Conservation (phyloP, 108 stramenopile genomes). For the Bacterosira constricta region DNA sequence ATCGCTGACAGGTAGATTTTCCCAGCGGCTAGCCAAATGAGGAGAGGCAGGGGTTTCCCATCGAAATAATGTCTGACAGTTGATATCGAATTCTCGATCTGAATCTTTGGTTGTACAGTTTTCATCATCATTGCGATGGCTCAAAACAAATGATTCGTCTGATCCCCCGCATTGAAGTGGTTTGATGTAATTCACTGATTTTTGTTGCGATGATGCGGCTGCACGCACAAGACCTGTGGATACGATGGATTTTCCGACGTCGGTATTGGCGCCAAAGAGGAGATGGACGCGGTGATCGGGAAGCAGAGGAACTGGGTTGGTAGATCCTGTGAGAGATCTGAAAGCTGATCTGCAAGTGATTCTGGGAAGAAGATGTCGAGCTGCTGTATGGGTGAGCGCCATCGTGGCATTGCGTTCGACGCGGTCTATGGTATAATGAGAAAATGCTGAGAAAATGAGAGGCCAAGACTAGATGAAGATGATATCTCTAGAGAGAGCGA, state of each 20-base stretch:
- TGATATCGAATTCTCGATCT: neutral
- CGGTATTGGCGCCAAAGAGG: conserved; percentile 97
- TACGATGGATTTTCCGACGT: conserved; percentile 95
- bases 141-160: conserved; percentile 70
- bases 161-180: conserved; percentile 93
- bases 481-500: no score
- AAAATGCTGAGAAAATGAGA: no score
- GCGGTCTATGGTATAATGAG: no score
- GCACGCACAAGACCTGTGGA: conserved; percentile 83
- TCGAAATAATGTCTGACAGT: conserved; percentile 71
- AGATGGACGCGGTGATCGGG: conserved; percentile 58
- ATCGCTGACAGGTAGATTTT: conserved; percentile 76
- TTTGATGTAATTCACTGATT: conserved; percentile 84
- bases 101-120: neutral
- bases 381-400: no score
- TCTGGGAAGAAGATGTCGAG: no score
- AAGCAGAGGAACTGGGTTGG: conserved; percentile 2
- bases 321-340: neutral
- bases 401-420: no score
- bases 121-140: conserved; percentile 27
- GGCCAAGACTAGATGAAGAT: no score
- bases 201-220: conserved; percentile 17
- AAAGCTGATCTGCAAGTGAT: neutral
- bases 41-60: conserved; percentile 92
- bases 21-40: conserved; percentile 80